Evolutionary conservation across 495 filamentous ascomycete species (phyloP), one percentile per base, ranked within the genome.

Genomic region (Trichoderma reesei): DNA sequence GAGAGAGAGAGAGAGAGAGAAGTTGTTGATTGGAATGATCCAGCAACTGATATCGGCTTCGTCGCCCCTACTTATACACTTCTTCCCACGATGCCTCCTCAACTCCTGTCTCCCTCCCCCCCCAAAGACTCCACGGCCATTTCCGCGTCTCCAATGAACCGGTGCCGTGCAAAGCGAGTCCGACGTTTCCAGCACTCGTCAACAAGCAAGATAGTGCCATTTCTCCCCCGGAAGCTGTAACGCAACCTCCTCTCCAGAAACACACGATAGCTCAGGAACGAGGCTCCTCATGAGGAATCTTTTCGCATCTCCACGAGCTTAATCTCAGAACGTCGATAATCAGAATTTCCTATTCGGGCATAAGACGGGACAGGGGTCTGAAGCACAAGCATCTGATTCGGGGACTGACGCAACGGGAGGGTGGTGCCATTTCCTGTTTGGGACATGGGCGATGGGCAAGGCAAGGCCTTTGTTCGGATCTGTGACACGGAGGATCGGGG

Each of bases 271-370:
- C 51, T 56, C 20, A 31, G 18, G 11, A 33, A 34, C 26, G 20
- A 33, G 26, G 14, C 51, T 31, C 51, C 31, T 56, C 51, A 56
- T 56, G 51, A 56, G 51, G 51, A 56, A 56, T 56, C 51, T 59
- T 46, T 37, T 63, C n/a, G 16, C 16, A 48, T 56, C 59, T 18
- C 46, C n/a, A 63, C 41, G 36, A n/a, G 5, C 26, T 31, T 16
- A 26, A 26, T 26, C 26, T 46, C 26, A 60, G 61, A n/a, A 65
- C 56, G 20, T 34, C 36, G 61, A 56, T 68, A 63, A 68, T 67
- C 67, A 61, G 51, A 63, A 67, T 67, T 68, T 61, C 67, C 67
- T 56, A 26, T 67, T 65, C 63, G 0, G 65, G 65, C 60, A 63
- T 56, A 34, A 33, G 11, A 56, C 26, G 51, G 34, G 8, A 20